Evolutionary conservation across 805 yeast genomes (phyloP), one percentile per base, ranked within the genome.

Genomic region (Candida orba): DNA sequence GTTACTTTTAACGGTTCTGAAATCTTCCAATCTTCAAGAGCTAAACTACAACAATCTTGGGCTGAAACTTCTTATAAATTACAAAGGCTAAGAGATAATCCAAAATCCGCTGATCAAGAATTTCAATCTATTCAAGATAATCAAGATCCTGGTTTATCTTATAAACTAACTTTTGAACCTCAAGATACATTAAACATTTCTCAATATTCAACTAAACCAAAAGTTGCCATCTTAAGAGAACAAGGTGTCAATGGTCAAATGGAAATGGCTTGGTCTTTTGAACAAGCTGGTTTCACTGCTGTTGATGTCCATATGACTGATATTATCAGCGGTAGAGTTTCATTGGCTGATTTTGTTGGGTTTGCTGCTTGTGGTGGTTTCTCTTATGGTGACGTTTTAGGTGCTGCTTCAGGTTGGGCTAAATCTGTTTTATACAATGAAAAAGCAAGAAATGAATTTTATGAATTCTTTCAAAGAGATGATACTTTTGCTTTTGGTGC

Each of bases 381-480:
- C 73, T 88, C 97, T 2, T 93, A 90, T 60, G 99, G 99, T 73
- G 99, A 93, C 67, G 99, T 93, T 39, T 72, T 93, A 47, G 99
- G 99, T 54, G 99, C 99, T 31, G 99, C 96, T 62, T 84, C 91
- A 42, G 99, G 99, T 46, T 93, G 99, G 99, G 99, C 99, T 46
- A 89, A 88, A 60, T 87, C 97, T 15, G 95, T 93, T 9, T 68
- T 93, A 52, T 89, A 81, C 75, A 84, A 91, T 60, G 86, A 78
- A 32, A 71, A 67, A 43, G 84, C 91, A 32, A 79, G 93, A 60
- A 58, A 71, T 24, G 90, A 87, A 68, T 93, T 93, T 64, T 66
- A 69, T 51, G 73, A 68, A 40, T 93, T 93, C 65, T 93, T 93
- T 78, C 84, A 78, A 43, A 81, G 99, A 66, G 70, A 72, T 17